Percentiles rank a stretch among this genome's conserved stretches.
phyloP scores from a whole-genome alignment of 192 early-diverging fungal species.

The Ambispora gerdemannii region DNA sequence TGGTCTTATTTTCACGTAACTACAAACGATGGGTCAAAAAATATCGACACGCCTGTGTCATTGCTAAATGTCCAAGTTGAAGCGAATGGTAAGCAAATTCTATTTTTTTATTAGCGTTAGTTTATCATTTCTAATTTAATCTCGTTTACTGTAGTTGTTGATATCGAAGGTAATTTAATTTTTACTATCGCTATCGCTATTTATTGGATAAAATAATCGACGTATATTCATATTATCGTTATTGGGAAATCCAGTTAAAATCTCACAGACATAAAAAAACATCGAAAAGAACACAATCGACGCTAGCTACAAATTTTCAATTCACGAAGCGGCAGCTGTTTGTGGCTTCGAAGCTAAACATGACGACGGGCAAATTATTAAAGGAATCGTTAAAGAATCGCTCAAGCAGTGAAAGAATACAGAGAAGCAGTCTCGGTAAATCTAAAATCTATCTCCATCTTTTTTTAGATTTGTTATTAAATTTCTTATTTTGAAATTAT shows the following conservation, averaged over 20 bases:
- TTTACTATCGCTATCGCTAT: background rate
- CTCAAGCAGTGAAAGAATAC: conserved; percentile 5
- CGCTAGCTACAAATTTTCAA: conserved; percentile 20
- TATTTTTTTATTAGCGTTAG: background rate
- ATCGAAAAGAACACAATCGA: background rate
- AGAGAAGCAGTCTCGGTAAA: background rate
- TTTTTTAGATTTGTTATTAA: background rate
- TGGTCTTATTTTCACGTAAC: conserved; percentile 6
- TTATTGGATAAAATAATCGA: background rate
- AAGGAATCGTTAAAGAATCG: conserved; percentile 26
- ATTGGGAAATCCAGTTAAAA: background rate
- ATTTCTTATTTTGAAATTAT: background rate
- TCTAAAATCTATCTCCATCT: background rate
- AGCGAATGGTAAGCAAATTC: conserved; percentile 18
- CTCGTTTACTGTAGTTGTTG: conserved; percentile 14
- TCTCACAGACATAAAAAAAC: conserved; percentile 28
- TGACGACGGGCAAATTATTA: conserved; percentile 9
- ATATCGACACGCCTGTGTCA: background rate
- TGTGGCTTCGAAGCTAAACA: conserved; percentile 20
- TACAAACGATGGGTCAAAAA: background rate
- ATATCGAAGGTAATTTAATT: conserved; percentile 26
- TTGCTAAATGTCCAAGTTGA: conserved; percentile 25
- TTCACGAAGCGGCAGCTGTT: conserved; percentile 14
- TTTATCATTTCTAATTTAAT: background rate
- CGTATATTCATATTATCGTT: background rate